Percentiles rank a stretch among this genome's conserved stretches.
phyloP scores from a whole-genome alignment of 371 early-diverging fungal genomes.

The Apophysomyces trapeziformis region DNA sequence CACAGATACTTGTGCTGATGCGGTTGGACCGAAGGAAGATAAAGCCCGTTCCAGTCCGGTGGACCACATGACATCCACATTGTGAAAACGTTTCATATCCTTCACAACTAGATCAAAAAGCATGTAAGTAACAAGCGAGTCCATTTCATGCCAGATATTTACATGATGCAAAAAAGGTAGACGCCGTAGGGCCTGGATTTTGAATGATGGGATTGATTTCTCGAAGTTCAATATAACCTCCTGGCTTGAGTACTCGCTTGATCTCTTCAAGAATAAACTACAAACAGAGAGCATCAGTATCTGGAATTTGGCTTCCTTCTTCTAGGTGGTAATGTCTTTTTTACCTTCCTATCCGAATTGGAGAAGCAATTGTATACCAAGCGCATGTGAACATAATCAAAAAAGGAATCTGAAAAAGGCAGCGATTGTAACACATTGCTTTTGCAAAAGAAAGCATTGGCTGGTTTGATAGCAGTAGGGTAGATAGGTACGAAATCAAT shows the following conservation, averaged over 20 bases:
- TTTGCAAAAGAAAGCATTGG: constrained; percentile 50
- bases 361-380: constrained; percentile 46
- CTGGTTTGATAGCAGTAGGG: constrained; percentile 48
- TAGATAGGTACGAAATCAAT: constrained; percentile 35
- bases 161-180: constrained; percentile 25
- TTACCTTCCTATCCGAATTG: constrained; percentile 36
- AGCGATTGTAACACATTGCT: constrained; percentile 53
- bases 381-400: constrained; percentile 63
- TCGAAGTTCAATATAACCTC: constrained; percentile 58
- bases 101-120: constrained; percentile 21
- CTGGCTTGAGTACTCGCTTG: constrained; percentile 56
- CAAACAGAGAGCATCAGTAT: background rate
- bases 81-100: constrained; percentile 21
- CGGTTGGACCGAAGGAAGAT: constrained; percentile 21
- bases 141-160: constrained; percentile 6
- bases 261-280: constrained; percentile 26
- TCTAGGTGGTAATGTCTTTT: background rate
- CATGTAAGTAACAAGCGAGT: background rate
- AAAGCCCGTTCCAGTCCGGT: constrained; percentile 25
- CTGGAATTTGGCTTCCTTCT: background rate
- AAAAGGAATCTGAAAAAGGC: constrained; percentile 55
- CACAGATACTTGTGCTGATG: constrained; percentile 26
- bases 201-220: constrained; percentile 54
- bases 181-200: constrained; percentile 46
- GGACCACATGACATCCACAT: constrained; percentile 35